Evolutionary conservation across 164 flowering plant species (phyloP), one percentile per base, ranked within the genome.

Genomic region (Vitis cinerea): DNA sequence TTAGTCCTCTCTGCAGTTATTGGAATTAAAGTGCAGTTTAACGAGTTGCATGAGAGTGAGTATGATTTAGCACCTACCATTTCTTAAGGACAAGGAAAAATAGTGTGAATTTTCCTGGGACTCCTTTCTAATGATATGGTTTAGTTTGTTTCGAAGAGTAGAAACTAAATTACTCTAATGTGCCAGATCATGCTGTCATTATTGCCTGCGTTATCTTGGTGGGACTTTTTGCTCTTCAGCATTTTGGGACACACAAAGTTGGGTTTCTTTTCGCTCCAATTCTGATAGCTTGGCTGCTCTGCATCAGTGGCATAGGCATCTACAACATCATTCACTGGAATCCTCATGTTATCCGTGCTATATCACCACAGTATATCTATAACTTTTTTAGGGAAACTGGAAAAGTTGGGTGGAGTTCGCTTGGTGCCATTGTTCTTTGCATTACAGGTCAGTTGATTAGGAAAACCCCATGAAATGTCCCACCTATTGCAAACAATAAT

Each of bases 191-290:
- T 64, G 71, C 75, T 11, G 75, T 87, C 10, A 16, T 72, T 9
- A 59, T 83, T 29, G 79, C 92, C 30, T 86, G 90, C 69, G 23
- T 78, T 52, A 75, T 90, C 47, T 71, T 90, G 71, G 82, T 86
- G 77, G 81, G 78, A 30, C 84, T 90, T 12, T 90, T 88, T 73
- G 78, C 84, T 51, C 85, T 90, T 66, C 92, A 90, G 72, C 92
- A 82, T 29, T 79, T 72, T 68, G 95, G 95, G 48, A 90, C 92
- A 10, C 81, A 79, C 63, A 79, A 72, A 72, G 85, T 90, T 61
- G 89, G 87, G 37, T 84, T 83, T 67, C 75, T 85, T 37, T 88
- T 90, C 65, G 92, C 95, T 57, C 95, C 95, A 31, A 74, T 90
- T 30, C 48, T 84, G 71, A 64, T 81, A 44, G 67, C 77, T 19